Evolutionary conservation across 306 rosid species (phyloP).

Genomic region (Vachellia collinsii): DNA sequence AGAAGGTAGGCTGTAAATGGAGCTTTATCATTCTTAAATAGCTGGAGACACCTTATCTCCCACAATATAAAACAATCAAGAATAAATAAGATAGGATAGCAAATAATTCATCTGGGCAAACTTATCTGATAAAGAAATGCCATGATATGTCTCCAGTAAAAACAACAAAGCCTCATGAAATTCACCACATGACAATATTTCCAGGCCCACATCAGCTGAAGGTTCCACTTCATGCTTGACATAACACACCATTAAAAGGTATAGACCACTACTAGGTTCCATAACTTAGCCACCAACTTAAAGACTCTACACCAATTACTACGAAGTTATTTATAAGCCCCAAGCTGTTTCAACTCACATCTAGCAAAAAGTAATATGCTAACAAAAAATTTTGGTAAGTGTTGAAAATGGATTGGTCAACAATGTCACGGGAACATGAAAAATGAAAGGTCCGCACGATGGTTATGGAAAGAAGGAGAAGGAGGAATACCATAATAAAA

Average conservation of each 20-base stretch:
- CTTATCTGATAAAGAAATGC: conserved; percentile 14
- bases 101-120: conserved; percentile 6
- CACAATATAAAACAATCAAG: conserved; percentile 2
- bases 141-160: conserved; percentile 26
- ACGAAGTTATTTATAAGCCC: not conserved
- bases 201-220: conserved; percentile 25
- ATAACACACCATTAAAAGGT: conserved; percentile 3
- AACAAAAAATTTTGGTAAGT: not conserved
- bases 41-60: not conserved
- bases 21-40: not conserved
- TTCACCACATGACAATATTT: conserved; percentile 21
- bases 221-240: conserved; percentile 1
- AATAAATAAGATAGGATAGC: conserved; percentile 15
- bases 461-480: conserved; percentile 32
- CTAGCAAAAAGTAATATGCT: not conserved
- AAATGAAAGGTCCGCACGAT: conserved; percentile 1
- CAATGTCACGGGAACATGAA: not conserved
- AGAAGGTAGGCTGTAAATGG: conserved; percentile 1
- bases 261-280: conserved; percentile 17
- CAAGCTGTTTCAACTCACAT: conserved; percentile 8
- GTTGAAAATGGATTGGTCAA: not conserved
- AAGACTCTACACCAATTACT: conserved; percentile 4
- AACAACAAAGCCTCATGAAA: conserved; percentile 26
- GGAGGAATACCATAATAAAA: not conserved
- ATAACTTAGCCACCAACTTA: conserved; percentile 10